Conservation (phyloP, 1,139 yeast genomes). For the Saccharomyces hybrid region DNA sequence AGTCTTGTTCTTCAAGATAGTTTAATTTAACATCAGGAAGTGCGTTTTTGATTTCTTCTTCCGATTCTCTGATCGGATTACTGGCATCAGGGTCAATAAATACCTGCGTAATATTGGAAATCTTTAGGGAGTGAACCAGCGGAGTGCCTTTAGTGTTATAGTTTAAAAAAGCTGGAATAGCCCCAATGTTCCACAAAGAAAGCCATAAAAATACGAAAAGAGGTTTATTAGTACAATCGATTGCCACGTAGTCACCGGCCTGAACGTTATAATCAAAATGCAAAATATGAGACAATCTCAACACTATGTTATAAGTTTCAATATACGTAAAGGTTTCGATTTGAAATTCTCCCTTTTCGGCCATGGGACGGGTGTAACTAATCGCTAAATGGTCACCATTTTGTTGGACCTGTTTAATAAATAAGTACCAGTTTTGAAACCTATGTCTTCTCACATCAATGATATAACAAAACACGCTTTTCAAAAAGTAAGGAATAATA, state of each 20-base stretch:
- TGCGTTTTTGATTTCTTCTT: constrained; percentile 37
- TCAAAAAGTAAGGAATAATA: constrained; percentile 39
- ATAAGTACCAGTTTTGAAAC: constrained; percentile 60
- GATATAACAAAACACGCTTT: constrained; percentile 39
- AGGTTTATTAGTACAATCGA: constrained; percentile 79
- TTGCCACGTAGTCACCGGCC: constrained; percentile 62
- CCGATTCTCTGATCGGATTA: constrained; percentile 47
- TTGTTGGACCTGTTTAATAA: constrained; percentile 44
- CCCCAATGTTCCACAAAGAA: constrained; percentile 88
- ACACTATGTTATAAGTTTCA: constrained; percentile 57
- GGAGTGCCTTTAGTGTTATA: constrained; percentile 71
- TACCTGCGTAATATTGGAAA: constrained; percentile 56
- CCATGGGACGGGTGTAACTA: constrained; percentile 52
- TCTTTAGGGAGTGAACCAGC: constrained; percentile 69
- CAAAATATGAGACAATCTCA: constrained; percentile 59
- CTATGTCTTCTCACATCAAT: constrained; percentile 38
- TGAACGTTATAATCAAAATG: constrained; percentile 56
- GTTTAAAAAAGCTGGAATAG: constrained; percentile 79
- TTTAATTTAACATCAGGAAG: constrained; percentile 38
- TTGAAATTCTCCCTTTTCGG: constrained; percentile 43
- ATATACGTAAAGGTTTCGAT: constrained; percentile 60
- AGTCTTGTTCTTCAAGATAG: constrained; percentile 48
- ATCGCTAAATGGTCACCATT: constrained; percentile 52
- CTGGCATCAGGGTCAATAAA: constrained; percentile 70
- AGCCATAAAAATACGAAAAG: constrained; percentile 73